Evolutionary conservation across 768 basidiomycete species (phyloP).

Genomic region (Lentinula edodes): DNA sequence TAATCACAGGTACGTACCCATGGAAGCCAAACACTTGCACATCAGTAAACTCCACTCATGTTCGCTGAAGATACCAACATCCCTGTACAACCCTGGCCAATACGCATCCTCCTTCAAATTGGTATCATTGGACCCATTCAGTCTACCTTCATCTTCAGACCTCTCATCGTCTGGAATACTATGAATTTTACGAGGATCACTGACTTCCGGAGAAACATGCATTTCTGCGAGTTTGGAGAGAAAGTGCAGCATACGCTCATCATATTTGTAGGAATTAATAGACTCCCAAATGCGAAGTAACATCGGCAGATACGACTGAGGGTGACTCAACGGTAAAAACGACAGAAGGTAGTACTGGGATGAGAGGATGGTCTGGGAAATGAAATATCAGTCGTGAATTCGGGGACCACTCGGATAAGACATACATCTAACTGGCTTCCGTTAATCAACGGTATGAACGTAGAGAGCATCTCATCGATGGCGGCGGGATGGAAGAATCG

Average conservation of each 20-base stretch:
- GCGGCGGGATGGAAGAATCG: constrained; percentile 89
- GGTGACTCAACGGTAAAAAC: constrained; percentile 81
- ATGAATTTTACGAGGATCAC: constrained; percentile 64
- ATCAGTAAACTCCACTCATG: constrained; percentile 82
- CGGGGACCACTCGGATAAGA: constrained; percentile 7
- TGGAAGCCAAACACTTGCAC: constrained; percentile 81
- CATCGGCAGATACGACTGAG: constrained; percentile 78
- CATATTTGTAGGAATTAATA: constrained; percentile 83
- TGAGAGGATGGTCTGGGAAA: constrained; percentile 58
- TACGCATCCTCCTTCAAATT: constrained; percentile 30
- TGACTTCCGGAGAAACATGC: constrained; percentile 73
- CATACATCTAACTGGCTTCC: constrained; percentile 69
- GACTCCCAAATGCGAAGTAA: constrained; percentile 86
- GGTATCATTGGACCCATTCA: constrained; percentile 40
- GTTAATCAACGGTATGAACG: constrained; percentile 75
- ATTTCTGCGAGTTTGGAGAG: constrained; percentile 71
- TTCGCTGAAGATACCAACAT: constrained; percentile 84
- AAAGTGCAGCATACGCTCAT: constrained; percentile 86
- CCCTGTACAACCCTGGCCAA: constrained; percentile 77
- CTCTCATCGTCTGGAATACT: constrained; percentile 66
- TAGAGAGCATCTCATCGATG: constrained; percentile 83
- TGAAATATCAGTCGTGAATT: background rate
- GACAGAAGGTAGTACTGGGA: constrained; percentile 83
- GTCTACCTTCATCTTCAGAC: constrained; percentile 58
- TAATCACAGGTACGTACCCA: constrained; percentile 46